Conservation (phyloP, 768 basidiomycete species). For the Kwoniella dejecticola region DNA sequence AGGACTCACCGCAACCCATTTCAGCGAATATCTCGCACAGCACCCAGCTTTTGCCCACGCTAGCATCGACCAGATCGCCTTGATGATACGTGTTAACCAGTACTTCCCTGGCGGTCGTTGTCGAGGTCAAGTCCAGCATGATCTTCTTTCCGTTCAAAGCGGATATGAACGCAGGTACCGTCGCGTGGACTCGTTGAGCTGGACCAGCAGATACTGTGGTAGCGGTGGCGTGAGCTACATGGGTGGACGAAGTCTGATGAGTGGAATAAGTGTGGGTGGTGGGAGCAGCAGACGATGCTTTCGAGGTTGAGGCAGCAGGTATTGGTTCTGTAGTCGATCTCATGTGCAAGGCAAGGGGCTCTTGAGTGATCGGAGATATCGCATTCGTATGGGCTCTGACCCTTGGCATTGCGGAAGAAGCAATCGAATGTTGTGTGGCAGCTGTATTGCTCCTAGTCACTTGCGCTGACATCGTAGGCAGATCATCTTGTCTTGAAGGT, state of each 20-base stretch:
- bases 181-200: neutral
- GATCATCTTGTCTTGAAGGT: conserved; percentile 19
- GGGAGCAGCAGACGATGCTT: too few relatives aligned
- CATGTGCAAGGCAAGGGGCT: conserved; percentile 15
- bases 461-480: neutral
- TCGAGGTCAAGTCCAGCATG: conserved; percentile 68
- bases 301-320: conserved; percentile 1
- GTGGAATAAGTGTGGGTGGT: too few relatives aligned
- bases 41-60: conserved; percentile 72
- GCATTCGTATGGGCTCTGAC: conserved; percentile 15
- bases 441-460: conserved; percentile 33
- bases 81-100: conserved; percentile 67
- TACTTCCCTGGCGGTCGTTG: conserved; percentile 73
- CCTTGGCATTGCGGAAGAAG: conserved; percentile 6
- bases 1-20: conserved; percentile 79
- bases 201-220: neutral
- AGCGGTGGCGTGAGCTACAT: conserved; percentile 1
- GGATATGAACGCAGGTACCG: conserved; percentile 28
- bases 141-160: conserved; percentile 53
- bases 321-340: conserved; percentile 27
- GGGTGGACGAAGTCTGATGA: conserved; percentile 9
- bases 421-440: conserved; percentile 18
- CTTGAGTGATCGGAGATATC: conserved; percentile 1
- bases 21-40: conserved; percentile 86
- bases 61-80: conserved; percentile 64